Conservation (phyloP, 495 filamentous ascomycete genomes). For the Niebla homalea region DNA sequence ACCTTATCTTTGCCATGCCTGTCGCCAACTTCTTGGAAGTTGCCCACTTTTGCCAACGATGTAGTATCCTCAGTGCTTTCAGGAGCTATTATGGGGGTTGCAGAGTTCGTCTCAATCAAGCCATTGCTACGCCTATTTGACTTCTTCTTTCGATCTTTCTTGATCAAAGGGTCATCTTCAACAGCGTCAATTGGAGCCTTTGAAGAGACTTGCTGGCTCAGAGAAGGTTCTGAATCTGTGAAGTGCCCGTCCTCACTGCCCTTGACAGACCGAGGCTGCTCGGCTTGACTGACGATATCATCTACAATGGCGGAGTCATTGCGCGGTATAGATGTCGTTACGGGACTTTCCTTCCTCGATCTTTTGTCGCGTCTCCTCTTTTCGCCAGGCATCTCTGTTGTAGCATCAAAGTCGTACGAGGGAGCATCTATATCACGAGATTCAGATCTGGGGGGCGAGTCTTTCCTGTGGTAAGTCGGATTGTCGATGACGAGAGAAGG, state of each 20-base stretch:
- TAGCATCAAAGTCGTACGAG: conserved; percentile 22
- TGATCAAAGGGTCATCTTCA: neutral
- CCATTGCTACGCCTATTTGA: conserved; percentile 18
- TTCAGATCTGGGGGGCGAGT: conserved; percentile 50
- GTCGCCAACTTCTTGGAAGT: neutral
- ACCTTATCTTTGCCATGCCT: conserved; percentile 2
- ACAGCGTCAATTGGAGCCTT: neutral
- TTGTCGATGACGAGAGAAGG: conserved; percentile 57
- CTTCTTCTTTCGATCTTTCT: conserved; percentile 16
- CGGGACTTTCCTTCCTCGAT: conserved; percentile 4
- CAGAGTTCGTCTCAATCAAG: conserved; percentile 25
- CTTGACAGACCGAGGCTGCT: neutral
- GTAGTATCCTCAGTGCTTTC: conserved; percentile 21
- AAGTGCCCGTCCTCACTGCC: neutral
- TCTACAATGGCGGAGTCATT: conserved; percentile 9
- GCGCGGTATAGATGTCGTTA: conserved; percentile 4
- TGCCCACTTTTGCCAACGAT: conserved; percentile 17
- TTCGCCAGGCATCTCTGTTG: neutral
- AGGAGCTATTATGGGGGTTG: conserved; percentile 23
- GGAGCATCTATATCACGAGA: conserved; percentile 32
- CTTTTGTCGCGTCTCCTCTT: conserved; percentile 6
- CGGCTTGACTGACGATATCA: conserved; percentile 13
- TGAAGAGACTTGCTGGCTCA: neutral
- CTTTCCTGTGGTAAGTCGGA: conserved; percentile 45
- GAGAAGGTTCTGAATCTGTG: neutral